phyloP scores from a whole-genome alignment of 441 rosid species.

The Gossypium trilobum region DNA sequence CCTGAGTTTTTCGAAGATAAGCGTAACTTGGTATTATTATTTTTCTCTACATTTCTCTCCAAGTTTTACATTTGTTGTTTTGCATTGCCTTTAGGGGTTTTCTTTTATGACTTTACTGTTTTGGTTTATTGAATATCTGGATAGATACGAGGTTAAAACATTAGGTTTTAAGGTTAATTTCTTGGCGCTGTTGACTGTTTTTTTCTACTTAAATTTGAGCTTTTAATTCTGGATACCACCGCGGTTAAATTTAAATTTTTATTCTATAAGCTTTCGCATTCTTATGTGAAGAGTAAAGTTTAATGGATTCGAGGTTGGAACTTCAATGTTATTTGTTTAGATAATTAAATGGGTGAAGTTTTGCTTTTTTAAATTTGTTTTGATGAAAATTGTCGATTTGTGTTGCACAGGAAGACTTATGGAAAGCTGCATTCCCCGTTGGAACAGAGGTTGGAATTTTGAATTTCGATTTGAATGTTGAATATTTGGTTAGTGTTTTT shows the following conservation, averaged over 20 bases:
- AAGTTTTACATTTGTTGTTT: background rate
- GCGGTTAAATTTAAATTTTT: background rate
- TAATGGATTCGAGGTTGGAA: background rate
- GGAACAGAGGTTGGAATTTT: slow-evolving; percentile 79
- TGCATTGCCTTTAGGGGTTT: background rate
- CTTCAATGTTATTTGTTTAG: background rate
- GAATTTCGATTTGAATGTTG: background rate
- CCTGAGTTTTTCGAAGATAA: slow-evolving; percentile 71
- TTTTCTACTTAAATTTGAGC: background rate
- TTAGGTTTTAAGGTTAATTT: background rate
- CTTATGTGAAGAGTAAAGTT: background rate
- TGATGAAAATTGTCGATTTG: slow-evolving; percentile 12
- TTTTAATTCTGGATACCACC: background rate
- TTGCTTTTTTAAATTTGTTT: background rate
- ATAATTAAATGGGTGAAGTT: background rate
- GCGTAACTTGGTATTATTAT: slow-evolving; percentile 69
- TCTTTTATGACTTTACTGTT: background rate
- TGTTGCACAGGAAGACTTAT: slow-evolving; percentile 69
- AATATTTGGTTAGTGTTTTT: background rate
- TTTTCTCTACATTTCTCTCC: background rate
- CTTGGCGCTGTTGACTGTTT: background rate
- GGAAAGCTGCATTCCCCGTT: slow-evolving; percentile 84
- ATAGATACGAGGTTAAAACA: background rate
- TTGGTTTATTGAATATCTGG: background rate
- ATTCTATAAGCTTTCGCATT: background rate